phyloP scores from a whole-genome alignment of 352 stramenopile genomes.

The Phytophthora foliorum region DNA sequence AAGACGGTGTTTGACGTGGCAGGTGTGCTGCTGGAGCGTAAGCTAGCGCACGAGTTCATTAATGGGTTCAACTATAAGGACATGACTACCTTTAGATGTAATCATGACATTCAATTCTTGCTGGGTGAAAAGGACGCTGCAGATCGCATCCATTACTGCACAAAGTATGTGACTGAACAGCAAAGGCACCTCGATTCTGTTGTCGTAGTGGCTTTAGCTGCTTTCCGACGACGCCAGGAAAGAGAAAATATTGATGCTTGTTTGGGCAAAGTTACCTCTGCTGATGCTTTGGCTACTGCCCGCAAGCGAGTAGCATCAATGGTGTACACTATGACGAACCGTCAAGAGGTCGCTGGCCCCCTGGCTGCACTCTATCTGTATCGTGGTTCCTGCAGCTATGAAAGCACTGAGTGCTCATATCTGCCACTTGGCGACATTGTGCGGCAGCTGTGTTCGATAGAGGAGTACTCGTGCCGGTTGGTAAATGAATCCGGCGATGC shows the following conservation, averaged over 20 bases:
- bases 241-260: neutral
- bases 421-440: neutral
- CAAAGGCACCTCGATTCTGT: neutral
- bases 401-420: neutral
- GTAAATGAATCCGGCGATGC: neutral
- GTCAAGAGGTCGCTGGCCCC: conserved; percentile 2
- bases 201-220: neutral
- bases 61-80: too few relatives aligned
- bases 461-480: neutral
- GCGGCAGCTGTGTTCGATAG: neutral
- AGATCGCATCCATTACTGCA: neutral
- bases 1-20: neutral
- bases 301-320: conserved; percentile 3
- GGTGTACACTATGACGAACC: conserved; percentile 1
- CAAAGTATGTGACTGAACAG: conserved; percentile 5
- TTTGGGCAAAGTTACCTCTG: neutral
- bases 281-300: neutral
- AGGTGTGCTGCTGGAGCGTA: neutral
- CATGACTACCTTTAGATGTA: too few relatives aligned
- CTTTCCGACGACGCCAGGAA: neutral
- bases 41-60: neutral
- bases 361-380: conserved; percentile 7
- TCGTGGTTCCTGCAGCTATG: conserved; percentile 1
- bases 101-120: too few relatives aligned
- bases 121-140: neutral